These are phyloP conservation scores for Tephrocybe sp. DNA, from an alignment of 768 basidiomycete species.

Conservation along the genomic window DNA sequence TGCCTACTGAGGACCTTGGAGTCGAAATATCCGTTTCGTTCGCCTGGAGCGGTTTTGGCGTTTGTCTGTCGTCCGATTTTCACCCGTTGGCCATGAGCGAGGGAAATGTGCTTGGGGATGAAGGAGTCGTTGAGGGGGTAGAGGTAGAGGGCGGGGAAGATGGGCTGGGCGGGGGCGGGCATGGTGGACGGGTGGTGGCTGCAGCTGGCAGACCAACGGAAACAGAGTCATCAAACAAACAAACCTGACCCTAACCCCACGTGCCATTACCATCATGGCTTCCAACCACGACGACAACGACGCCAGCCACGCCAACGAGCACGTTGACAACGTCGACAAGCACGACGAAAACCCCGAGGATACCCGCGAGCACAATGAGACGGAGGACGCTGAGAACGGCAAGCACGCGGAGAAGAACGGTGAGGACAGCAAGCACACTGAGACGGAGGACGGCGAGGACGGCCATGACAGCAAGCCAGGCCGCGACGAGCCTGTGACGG, in stretches of 20 bases:
- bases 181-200: constrained; percentile 29
- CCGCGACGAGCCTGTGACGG: too few relatives aligned
- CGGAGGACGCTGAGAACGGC: not conserved
- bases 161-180: constrained; percentile 27
- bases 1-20: constrained; percentile 90
- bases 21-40: constrained; percentile 96
- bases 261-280: not conserved
- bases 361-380: too few relatives aligned
- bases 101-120: constrained; percentile 90
- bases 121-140: constrained; percentile 96
- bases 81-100: constrained; percentile 63
- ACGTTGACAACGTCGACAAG: not conserved
- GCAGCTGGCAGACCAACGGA: constrained; percentile 18
- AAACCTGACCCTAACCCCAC: constrained; percentile 18
- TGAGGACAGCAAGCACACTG: not conserved
- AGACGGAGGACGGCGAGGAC: not conserved
- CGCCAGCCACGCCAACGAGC: not conserved
- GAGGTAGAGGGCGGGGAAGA: constrained; percentile 57
- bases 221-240: constrained; percentile 10
- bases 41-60: constrained; percentile 89
- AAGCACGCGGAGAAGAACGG: not conserved
- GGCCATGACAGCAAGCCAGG: too few relatives aligned
- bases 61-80: constrained; percentile 97
- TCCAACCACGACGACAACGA: not conserved
- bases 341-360: not conserved